Evolutionary conservation across 2,329 filamentous ascomycete species (phyloP).

Genomic region (Scedosporium minutisporum): DNA sequence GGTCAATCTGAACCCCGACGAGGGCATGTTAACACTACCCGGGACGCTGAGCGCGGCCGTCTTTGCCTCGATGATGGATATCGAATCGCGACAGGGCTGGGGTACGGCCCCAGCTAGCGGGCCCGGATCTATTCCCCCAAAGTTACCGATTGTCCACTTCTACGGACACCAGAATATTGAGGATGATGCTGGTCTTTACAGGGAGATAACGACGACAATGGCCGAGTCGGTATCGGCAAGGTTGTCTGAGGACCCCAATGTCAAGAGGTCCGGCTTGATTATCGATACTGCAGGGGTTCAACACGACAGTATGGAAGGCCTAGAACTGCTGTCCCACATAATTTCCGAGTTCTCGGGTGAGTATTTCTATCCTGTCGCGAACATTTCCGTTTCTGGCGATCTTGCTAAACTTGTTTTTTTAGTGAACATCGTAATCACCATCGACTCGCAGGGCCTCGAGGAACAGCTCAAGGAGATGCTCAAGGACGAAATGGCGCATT

Average conservation of each 20-base stretch:
- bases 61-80: conserved; percentile 77
- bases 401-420: not conserved
- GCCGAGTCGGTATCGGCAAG: conserved; percentile 70
- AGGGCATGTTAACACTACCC: conserved; percentile 68
- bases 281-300: conserved; percentile 73
- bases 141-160: conserved; percentile 84
- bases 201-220: conserved; percentile 63
- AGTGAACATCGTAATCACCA: conserved; percentile 71
- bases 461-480: conserved; percentile 67
- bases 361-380: conserved; percentile 4
- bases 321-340: conserved; percentile 75
- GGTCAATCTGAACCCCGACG: conserved; percentile 74
- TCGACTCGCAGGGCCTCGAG: conserved; percentile 70
- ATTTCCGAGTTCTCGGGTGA: conserved; percentile 44
- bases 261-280: conserved; percentile 67
- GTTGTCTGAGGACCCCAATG: conserved; percentile 63
- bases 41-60: conserved; percentile 80
- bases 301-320: conserved; percentile 53
- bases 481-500: conserved; percentile 39
- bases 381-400: not conserved
- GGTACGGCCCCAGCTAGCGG: conserved; percentile 86
- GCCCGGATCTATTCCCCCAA: conserved; percentile 78
- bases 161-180: conserved; percentile 68
- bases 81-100: conserved; percentile 71
- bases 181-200: conserved; percentile 64